phyloP scores from a whole-genome alignment of 345 rosid species.

The Firmiana major region DNA sequence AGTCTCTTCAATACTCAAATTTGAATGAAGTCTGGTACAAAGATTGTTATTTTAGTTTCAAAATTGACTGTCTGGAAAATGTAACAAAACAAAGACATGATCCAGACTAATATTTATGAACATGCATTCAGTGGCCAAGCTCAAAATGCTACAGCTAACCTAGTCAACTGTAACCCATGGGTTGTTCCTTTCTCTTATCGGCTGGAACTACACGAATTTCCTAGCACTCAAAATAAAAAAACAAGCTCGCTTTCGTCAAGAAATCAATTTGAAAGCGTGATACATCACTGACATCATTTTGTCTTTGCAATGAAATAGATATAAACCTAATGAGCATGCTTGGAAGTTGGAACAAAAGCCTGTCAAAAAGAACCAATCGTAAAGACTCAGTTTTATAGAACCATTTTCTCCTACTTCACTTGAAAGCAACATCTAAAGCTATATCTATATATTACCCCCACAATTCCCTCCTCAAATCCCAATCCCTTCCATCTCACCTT shows the following conservation, averaged over 20 bases:
- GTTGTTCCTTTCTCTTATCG: background rate
- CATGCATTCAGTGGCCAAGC: background rate
- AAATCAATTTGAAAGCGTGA: background rate
- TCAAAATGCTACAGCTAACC: background rate
- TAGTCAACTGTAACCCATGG: background rate
- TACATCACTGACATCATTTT: background rate
- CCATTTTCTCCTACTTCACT: constrained; percentile 37
- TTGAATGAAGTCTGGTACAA: background rate
- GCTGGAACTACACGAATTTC: background rate
- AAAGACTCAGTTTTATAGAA: background rate
- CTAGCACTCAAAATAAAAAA: background rate
- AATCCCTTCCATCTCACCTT: constrained; percentile 24
- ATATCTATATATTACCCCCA: constrained; percentile 22
- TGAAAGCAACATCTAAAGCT: constrained; percentile 40
- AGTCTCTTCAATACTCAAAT: background rate
- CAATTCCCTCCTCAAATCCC: constrained; percentile 14
- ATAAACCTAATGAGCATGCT: constrained; percentile 4
- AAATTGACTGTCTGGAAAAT: no score
- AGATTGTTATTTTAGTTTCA: background rate
- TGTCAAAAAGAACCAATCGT: background rate
- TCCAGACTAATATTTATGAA: background rate
- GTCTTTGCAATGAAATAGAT: background rate
- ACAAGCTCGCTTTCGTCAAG: background rate
- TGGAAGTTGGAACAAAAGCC: constrained; percentile 2
- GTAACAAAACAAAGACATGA: background rate